Evolutionary conservation across 192 early-diverging fungal genomes (phyloP).

Genomic region (Diversispora eburnea): DNA sequence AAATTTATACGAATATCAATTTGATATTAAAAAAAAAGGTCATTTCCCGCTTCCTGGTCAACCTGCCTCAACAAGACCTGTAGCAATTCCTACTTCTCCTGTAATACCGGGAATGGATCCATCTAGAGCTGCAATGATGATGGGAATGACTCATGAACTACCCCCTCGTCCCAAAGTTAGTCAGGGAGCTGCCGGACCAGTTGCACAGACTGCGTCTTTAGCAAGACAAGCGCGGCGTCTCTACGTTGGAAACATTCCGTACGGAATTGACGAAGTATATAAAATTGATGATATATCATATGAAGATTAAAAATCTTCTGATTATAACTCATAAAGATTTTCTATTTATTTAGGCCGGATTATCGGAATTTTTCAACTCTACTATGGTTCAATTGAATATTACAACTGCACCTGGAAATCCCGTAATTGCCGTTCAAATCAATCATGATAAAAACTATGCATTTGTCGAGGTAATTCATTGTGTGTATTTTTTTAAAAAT

Average conservation of each 20-base stretch:
- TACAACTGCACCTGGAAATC: constrained; percentile 62
- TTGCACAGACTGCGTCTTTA: constrained; percentile 51
- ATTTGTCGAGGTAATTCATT: constrained; percentile 77
- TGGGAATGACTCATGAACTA: constrained; percentile 44
- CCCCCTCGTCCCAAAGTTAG: constrained; percentile 44
- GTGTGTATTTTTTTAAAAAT: not conserved
- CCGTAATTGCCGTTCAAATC: constrained; percentile 79
- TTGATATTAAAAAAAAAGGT: constrained; percentile 48
- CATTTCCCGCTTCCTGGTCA: constrained; percentile 77
- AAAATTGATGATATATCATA: not conserved
- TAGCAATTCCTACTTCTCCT: not conserved
- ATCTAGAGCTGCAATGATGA: constrained; percentile 49
- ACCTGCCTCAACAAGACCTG: constrained; percentile 38
- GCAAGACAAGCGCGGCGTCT: constrained; percentile 79
- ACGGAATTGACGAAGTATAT: constrained; percentile 66
- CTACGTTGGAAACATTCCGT: constrained; percentile 90
- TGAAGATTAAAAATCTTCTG: not conserved
- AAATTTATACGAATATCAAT: constrained; percentile 14
- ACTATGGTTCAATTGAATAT: constrained; percentile 76
- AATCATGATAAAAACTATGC: constrained; percentile 95
- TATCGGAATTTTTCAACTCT: constrained; percentile 83
- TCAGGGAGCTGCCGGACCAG: constrained; percentile 46
- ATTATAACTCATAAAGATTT: too few species aligned
- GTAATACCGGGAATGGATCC: constrained; percentile 51
- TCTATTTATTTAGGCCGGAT: constrained; percentile 43